phyloP scores from a whole-genome alignment of 2,329 filamentous ascomycete species.

The Colletotrichum euphorbiae region DNA sequence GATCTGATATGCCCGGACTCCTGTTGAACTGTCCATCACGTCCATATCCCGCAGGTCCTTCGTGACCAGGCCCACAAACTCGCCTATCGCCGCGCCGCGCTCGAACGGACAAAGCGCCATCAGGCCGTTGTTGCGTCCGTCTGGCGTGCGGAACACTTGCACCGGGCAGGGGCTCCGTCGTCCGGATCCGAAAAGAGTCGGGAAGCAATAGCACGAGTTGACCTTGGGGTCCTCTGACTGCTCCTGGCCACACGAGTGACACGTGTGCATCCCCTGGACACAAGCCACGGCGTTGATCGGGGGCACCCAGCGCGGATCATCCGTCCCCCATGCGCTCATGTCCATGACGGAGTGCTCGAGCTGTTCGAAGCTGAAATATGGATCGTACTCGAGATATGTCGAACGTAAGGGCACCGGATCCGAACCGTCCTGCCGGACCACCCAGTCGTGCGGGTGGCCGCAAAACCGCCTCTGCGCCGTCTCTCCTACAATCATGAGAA shows the following conservation, averaged over 20 bases:
- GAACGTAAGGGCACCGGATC: conserved; percentile 55
- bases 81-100: conserved; percentile 63
- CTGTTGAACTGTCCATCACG: conserved; percentile 63
- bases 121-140: conserved; percentile 67
- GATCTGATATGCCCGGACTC: conserved; percentile 61
- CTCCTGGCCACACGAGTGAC: conserved; percentile 57
- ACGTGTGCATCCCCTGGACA: conserved; percentile 45
- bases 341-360: conserved; percentile 63
- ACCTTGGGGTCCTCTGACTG: conserved; percentile 62
- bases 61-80: conserved; percentile 67
- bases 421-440: conserved; percentile 56
- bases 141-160: conserved; percentile 63
- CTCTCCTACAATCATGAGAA: conserved; percentile 60
- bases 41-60: conserved; percentile 63
- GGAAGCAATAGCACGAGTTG: conserved; percentile 66
- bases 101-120: conserved; percentile 60
- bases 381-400: conserved; percentile 61
- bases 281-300: conserved; percentile 44
- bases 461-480: conserved; percentile 53
- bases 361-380: conserved; percentile 59
- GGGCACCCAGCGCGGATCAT: conserved; percentile 60
- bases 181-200: conserved; percentile 59
- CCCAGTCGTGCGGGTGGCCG: conserved; percentile 65
- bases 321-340: conserved; percentile 58
- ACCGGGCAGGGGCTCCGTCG: conserved; percentile 51